phyloP scores from a whole-genome alignment of 2,329 filamentous ascomycete genomes.

The Cladosporium oxysporum region DNA sequence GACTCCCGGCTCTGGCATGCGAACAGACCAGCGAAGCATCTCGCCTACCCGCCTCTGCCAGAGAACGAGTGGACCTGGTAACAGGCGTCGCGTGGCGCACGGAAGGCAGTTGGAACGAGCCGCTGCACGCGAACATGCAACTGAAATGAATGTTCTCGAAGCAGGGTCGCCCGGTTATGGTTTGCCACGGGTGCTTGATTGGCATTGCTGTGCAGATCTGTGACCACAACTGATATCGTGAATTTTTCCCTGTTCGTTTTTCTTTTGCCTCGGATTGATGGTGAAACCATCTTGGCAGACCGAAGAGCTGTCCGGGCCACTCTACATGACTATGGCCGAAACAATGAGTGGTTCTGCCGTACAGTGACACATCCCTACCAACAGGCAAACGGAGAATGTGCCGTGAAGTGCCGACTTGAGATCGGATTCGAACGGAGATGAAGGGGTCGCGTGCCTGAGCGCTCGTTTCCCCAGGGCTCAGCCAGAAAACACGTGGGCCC shows the following conservation, averaged over 20 bases:
- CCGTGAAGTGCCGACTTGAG: background rate
- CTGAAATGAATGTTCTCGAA: constrained; percentile 3
- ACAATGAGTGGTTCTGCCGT: background rate
- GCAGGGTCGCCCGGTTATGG: background rate
- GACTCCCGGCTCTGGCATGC: background rate
- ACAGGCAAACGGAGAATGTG: background rate
- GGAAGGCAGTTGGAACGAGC: background rate
- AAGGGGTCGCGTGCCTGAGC: constrained; percentile 7
- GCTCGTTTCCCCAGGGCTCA: background rate
- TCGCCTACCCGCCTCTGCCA: background rate
- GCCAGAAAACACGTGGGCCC: background rate
- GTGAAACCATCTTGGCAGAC: background rate
- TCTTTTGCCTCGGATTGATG: background rate
- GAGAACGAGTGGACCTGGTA: background rate
- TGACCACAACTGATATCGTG: background rate
- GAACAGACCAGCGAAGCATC: background rate
- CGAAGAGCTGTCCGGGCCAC: background rate
- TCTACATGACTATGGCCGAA: background rate
- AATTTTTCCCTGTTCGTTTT: background rate
- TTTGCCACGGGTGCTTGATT: background rate
- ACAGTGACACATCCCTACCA: background rate
- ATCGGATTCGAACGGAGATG: background rate
- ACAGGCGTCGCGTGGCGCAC: background rate
- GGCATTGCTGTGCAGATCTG: background rate
- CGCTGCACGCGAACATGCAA: constrained; percentile 6